Conservation (phyloP, 1,139 yeast genomes). For the Diutina siamensis region DNA sequence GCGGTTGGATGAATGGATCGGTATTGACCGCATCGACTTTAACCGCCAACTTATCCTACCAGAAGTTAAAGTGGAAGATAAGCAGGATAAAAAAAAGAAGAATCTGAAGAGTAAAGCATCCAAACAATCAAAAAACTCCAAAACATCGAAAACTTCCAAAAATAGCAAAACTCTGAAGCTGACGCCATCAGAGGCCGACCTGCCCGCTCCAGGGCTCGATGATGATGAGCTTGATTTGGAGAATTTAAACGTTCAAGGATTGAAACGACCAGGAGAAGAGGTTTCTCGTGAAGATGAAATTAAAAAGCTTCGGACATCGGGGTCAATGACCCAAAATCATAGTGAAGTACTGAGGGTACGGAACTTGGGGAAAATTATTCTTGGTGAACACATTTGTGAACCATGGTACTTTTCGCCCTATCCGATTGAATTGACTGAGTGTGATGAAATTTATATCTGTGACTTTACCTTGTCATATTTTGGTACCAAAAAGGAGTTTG, state of each 20-base stretch:
- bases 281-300: slow-evolving; percentile 84
- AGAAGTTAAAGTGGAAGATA: slow-evolving; percentile 38
- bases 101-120: slow-evolving; percentile 13
- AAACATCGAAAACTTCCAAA: slow-evolving; percentile 12
- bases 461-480: slow-evolving; percentile 85
- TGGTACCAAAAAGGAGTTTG: slow-evolving; percentile 84
- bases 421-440: slow-evolving; percentile 89
- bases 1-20: slow-evolving; percentile 84
- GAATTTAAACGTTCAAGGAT: slow-evolving; percentile 73
- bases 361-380: slow-evolving; percentile 61
- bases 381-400: slow-evolving; percentile 88
- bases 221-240: slow-evolving; percentile 74
- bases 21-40: slow-evolving; percentile 58
- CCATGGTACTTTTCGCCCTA: slow-evolving; percentile 99
- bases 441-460: slow-evolving; percentile 79
- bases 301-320: slow-evolving; percentile 79
- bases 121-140: slow-evolving; percentile 12
- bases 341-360: slow-evolving; percentile 88
- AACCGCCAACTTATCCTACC: slow-evolving; percentile 62
- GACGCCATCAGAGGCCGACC: slow-evolving; percentile 12
- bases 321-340: slow-evolving; percentile 90
- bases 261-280: slow-evolving; percentile 54
- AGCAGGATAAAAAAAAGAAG: slow-evolving; percentile 15
- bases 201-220: slow-evolving; percentile 11
- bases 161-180: slow-evolving; percentile 9